Conservation (phyloP, 2,329 filamentous ascomycete genomes). For the Cladosporium cucumerinum region DNA sequence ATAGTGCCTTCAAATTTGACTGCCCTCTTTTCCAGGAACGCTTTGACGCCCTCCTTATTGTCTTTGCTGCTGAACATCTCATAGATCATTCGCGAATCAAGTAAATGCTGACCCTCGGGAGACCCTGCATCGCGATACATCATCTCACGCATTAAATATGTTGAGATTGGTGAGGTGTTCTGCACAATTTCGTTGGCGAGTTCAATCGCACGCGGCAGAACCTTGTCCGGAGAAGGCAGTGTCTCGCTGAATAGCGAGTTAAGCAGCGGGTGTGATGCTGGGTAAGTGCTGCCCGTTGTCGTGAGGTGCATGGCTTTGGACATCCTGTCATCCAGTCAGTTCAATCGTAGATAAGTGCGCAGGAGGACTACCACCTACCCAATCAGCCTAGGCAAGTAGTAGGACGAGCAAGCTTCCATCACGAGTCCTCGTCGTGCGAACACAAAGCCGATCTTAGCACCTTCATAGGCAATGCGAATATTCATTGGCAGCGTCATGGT, state of each 20-base stretch:
- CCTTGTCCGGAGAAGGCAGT: constrained; percentile 55
- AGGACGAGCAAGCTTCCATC: constrained; percentile 70
- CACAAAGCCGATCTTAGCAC: constrained; percentile 69
- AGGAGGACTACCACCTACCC: constrained; percentile 41
- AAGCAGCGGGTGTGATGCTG: constrained; percentile 45
- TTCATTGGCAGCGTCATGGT: constrained; percentile 58
- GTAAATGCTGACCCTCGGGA: constrained; percentile 66
- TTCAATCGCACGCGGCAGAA: constrained; percentile 62
- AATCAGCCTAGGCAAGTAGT: constrained; percentile 68
- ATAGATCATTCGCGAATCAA: constrained; percentile 64
- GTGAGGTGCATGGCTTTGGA: constrained; percentile 62
- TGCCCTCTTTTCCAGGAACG: constrained; percentile 67
- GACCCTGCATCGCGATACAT: constrained; percentile 59
- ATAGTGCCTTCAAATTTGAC: constrained; percentile 61
- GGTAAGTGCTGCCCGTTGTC: constrained; percentile 64
- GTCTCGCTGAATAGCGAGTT: constrained; percentile 65
- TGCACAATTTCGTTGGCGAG: constrained; percentile 64
- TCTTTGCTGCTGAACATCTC: constrained; percentile 61
- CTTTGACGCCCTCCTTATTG: constrained; percentile 63
- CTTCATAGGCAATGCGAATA: constrained; percentile 52
- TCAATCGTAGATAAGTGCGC: not conserved
- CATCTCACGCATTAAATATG: constrained; percentile 67
- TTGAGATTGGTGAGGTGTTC: constrained; percentile 64
- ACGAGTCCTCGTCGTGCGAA: constrained; percentile 67
- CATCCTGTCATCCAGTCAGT: constrained; percentile 29